These are phyloP conservation scores for Erythrophleum fordii DNA, from an alignment of 306 rosid species.

Conservation along the genomic window DNA sequence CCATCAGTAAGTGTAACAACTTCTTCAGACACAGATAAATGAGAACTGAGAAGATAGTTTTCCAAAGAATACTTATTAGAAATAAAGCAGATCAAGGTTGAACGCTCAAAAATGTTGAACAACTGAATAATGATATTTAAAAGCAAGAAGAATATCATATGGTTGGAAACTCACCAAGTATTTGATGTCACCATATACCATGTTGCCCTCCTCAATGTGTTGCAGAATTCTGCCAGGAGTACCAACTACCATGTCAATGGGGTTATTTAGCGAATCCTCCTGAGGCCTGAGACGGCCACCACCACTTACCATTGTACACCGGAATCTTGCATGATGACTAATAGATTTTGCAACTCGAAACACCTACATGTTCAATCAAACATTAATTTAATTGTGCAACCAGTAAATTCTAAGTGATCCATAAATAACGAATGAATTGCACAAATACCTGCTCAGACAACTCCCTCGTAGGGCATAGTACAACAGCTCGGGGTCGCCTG, in stretches of 20 bases:
- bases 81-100: constrained; percentile 7
- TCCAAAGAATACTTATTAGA: not conserved
- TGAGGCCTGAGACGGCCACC: constrained; percentile 93
- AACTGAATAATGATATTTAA: not conserved
- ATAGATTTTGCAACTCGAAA: constrained; percentile 90
- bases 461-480: constrained; percentile 94
- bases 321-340: constrained; percentile 89
- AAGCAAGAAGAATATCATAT: not conserved
- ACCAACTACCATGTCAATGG: constrained; percentile 91
- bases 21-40: not conserved
- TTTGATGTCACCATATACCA: constrained; percentile 91
- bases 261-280: constrained; percentile 83
- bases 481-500: constrained; percentile 89
- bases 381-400: constrained; percentile 36
- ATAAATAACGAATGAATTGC: constrained; percentile 37
- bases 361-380: constrained; percentile 58
- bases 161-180: constrained; percentile 64
- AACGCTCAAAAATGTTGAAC: constrained; percentile 1
- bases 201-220: constrained; percentile 92
- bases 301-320: constrained; percentile 93
- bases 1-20: constrained; percentile 24
- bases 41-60: not conserved
- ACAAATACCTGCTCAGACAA: constrained; percentile 82
- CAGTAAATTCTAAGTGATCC: constrained; percentile 7
- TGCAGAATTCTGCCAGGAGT: constrained; percentile 97